Evolutionary conservation across 2,329 filamentous ascomycete genomes (phyloP), one percentile per base, ranked within the genome.

Genomic region (Alternaria sp.): DNA sequence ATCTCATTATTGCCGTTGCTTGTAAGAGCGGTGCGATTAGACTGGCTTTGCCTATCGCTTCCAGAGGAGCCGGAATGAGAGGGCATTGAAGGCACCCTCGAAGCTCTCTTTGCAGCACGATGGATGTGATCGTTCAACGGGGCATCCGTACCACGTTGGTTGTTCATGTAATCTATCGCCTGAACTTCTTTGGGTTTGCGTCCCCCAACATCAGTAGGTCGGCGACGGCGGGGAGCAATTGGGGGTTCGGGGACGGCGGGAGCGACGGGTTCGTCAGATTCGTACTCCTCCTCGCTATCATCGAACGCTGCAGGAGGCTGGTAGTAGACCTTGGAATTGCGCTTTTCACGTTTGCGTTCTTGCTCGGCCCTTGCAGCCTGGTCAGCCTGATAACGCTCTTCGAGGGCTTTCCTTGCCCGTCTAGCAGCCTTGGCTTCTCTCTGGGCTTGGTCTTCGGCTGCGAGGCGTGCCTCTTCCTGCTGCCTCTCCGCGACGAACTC

Each of bases 1-100:
- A 80, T 77, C 58, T 79, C 78, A 18, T 76, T 77, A 30, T 74
- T 74, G 14, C 61, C 68, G 46, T 66, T 69, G 49, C 71, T 76
- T 11, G 75, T 77, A 50, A 75, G 58, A 15, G 69, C 68, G 14
- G 75, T 77, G 5, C 68, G 73, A 41, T 70, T 69, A 21, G 74
- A 75, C 46, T 71, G 70, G 53, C 69, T 78, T 44, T 70, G 66
- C 53, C 66, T 71, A 23, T 77, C 76, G 51, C 73, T 75, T 25
- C 72, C 66, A 28, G 71, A 75, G 4, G 76, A 78, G 15, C 68
- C 75, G 15, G 69, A 68, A 26, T 78, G 73, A 9, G 75, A 77
- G 12, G 68, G 72, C 20, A 68, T 70, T n/a, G 76, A 74, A 8
- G 67, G 62, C 7, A 71, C 60, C 25, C 71, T 72, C 3, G 76